These are phyloP conservation scores for Podospora bellae-mahoneyi DNA, from an alignment of 495 filamentous ascomycete genomes.

Conservation along the genomic window DNA sequence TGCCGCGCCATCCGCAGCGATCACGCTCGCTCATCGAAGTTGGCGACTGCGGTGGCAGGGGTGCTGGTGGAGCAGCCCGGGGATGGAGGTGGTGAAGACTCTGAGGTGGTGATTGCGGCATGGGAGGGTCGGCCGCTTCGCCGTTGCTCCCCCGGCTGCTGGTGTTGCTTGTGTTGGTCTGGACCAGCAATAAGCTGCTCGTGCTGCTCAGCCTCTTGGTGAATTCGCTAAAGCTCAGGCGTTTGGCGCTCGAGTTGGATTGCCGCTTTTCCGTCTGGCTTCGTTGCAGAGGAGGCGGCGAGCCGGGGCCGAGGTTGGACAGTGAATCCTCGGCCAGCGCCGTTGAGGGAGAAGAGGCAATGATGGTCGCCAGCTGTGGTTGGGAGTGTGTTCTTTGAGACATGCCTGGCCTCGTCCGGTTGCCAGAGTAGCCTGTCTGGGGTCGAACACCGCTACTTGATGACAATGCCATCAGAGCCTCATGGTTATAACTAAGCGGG, in stretches of 20 bases:
- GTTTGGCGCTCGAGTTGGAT: conserved; percentile 45
- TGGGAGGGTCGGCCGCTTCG: conserved; percentile 33
- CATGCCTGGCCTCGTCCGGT: conserved; percentile 32
- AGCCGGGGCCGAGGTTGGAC: conserved; percentile 20
- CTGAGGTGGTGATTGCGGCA: conserved; percentile 22
- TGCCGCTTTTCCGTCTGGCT: conserved; percentile 40
- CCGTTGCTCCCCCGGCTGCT: conserved; percentile 48
- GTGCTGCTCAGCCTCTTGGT: conserved; percentile 52
- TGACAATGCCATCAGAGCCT: conserved; percentile 34
- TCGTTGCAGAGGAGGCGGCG: conserved; percentile 23
- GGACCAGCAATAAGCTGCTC: conserved; percentile 51
- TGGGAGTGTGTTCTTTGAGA: conserved; percentile 46
- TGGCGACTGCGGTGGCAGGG: conserved; percentile 15
- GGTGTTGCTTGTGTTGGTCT: conserved; percentile 46
- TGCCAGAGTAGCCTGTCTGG: conserved; percentile 45
- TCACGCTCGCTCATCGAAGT: conserved; percentile 23
- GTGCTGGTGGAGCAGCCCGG: conserved; percentile 17
- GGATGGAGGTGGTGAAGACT: conserved; percentile 29
- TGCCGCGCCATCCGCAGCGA: conserved; percentile 43
- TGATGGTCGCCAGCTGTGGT: conserved; percentile 37
- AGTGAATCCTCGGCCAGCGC: conserved; percentile 17
- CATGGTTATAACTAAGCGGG: conserved; percentile 33
- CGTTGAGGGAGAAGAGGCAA: conserved; percentile 19
- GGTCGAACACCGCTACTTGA: conserved; percentile 36
- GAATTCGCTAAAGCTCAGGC: conserved; percentile 54